Base-by-base conservation (phyloP, 495 filamentous ascomycete genomes). In the Neurospora pannonica region DNA sequence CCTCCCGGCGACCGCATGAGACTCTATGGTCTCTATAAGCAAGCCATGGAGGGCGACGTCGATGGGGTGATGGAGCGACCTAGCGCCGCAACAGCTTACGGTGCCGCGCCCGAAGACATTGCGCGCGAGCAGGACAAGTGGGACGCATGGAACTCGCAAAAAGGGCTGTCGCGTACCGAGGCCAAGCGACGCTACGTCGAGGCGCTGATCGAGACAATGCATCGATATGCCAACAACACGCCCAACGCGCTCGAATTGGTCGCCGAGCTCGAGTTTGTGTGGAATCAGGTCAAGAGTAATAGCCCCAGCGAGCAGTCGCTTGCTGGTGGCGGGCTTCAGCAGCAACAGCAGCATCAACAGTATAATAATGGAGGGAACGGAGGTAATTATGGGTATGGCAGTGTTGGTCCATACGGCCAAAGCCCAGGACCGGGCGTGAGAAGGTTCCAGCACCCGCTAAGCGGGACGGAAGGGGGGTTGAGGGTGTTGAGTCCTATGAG, bases 11-110 rank as follows among this genome's bases (percentile, higher is more conserved):
- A 95, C 78, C 92, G 96, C 36, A 85, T 99, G 77, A 91, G 90
- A 76, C 91, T 99, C 72, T 99, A 99, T 90, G 96, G 96, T 71
- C 87, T 99, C 75, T 99, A 98, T 84, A 99, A 99, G 82, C 96
- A 99, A 84, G 94, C 93, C 76, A 98, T 97, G 95, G 94, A 98
- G 84, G 96, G 96, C 39, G 94, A 98, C 83, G 95, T 98, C 5
- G 92, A 93, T 77, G 93, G 93, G 40, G 92, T 97, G 2, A 96
- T 97, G 92, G 90, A 94, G 78, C 88, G 94, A 31, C 95, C 95
- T 34, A 83, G 88, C 69, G 86, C 88, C 34, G 36, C 71, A 15
- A 71, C 70, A 7, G 31, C 28, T 10, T 73, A 40, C 36, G 70
- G 17, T 3, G 71, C 21, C 67, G 38, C 37, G 60, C 71, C 38